Percentiles rank a stretch among this genome's conserved stretches.
phyloP scores from a whole-genome alignment of 1,284 basidiomycete genomes.

The Austroboletus novae-zelandiae region DNA sequence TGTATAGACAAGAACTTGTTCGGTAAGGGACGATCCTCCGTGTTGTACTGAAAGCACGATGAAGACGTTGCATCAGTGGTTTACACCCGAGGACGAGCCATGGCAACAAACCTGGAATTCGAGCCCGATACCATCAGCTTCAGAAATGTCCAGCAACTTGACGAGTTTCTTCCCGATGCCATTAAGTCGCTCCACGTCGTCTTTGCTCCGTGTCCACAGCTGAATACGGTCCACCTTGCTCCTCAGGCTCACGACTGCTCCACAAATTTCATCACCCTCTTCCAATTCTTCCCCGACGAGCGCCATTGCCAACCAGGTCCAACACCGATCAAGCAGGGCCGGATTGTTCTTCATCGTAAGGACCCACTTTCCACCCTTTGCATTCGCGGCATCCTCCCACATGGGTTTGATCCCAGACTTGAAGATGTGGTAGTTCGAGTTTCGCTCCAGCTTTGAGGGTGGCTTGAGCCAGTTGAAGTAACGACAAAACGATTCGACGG shows the following conservation, averaged over 20 bases:
- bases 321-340: slow-evolving; percentile 78
- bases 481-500: slow-evolving; percentile 90
- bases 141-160: slow-evolving; percentile 77
- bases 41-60: slow-evolving; percentile 58
- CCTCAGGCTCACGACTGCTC: slow-evolving; percentile 85
- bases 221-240: slow-evolving; percentile 89
- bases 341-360: slow-evolving; percentile 87
- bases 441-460: slow-evolving; percentile 82
- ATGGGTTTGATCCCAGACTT: slow-evolving; percentile 90
- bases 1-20: slow-evolving; percentile 82
- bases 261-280: slow-evolving; percentile 84
- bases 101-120: slow-evolving; percentile 75
- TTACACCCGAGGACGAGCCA: slow-evolving; percentile 1
- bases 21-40: slow-evolving; percentile 71
- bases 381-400: slow-evolving; percentile 96
- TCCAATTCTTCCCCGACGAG: slow-evolving; percentile 90
- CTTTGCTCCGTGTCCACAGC: slow-evolving; percentile 81
- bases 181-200: slow-evolving; percentile 83
- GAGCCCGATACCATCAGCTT: slow-evolving; percentile 76
- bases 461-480: slow-evolving; percentile 94
- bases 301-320: slow-evolving; percentile 89
- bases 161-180: slow-evolving; percentile 79
- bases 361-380: slow-evolving; percentile 91
- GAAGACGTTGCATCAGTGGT: not conserved
- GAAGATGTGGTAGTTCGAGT: slow-evolving; percentile 94